Evolutionary conservation across 257 asterid species (phyloP).

Genomic region (Przewalskia tangutica): DNA sequence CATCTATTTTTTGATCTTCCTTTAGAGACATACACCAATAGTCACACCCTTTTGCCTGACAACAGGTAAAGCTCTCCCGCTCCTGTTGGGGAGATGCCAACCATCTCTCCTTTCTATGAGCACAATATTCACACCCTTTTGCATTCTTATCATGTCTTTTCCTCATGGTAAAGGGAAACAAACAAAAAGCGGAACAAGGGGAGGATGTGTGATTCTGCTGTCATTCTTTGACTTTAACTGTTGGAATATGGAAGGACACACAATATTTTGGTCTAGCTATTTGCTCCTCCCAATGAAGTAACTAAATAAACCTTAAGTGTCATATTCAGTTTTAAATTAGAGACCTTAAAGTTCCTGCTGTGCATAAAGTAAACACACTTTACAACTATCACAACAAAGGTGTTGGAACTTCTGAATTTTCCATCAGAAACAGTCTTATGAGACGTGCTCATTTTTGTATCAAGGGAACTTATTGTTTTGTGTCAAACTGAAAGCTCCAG

Average conservation of each 20-base stretch:
- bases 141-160: background rate
- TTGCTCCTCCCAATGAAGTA: background rate
- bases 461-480: background rate
- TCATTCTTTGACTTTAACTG: background rate
- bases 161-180: background rate
- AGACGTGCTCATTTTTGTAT: background rate
- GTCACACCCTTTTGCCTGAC: background rate
- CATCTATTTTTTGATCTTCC: background rate
- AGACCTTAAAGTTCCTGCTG: background rate
- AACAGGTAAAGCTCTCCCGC: background rate
- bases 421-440: background rate
- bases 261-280: background rate
- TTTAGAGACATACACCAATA: background rate
- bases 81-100: background rate
- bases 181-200: background rate
- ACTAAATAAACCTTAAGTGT: background rate
- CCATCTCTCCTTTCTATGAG: background rate
- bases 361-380: background rate
- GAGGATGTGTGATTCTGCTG: background rate
- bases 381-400: background rate
- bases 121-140: background rate
- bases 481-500: background rate
- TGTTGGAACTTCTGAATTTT: background rate
- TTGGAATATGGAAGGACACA: background rate
- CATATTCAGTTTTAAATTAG: background rate